Conservation (phyloP, 1,284 basidiomycete species). For the Pyrrhoderma lamaoense region DNA sequence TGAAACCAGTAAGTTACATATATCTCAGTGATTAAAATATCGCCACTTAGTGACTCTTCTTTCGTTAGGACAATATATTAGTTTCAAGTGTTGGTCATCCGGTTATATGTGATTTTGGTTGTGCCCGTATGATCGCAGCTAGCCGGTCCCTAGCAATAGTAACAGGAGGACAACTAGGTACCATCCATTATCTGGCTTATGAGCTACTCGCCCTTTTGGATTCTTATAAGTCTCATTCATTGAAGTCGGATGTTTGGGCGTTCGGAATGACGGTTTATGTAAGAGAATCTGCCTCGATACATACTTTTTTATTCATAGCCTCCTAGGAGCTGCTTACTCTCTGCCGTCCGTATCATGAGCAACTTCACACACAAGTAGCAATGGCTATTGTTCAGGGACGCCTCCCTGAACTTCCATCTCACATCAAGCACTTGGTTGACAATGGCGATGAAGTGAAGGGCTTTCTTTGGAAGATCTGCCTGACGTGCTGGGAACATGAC, state of each 20-base stretch:
- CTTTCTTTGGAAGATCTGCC: slow-evolving; percentile 4
- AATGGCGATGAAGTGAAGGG: background rate
- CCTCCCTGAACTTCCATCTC: background rate
- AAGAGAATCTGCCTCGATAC: background rate
- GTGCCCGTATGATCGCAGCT: background rate
- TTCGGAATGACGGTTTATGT: slow-evolving; percentile 12
- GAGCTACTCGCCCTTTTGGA: background rate
- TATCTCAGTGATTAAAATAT: background rate
- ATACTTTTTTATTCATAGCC: background rate
- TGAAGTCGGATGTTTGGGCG: slow-evolving; percentile 8
- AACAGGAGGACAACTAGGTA: background rate
- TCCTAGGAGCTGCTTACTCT: slow-evolving; percentile 5
- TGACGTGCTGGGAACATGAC: slow-evolving; percentile 1
- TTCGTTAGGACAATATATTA: slow-evolving; percentile 8
- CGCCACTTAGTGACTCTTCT: background rate
- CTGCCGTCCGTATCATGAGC: slow-evolving; percentile 2
- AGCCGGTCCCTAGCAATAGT: slow-evolving; percentile 1
- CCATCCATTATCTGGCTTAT: slow-evolving; percentile 1
- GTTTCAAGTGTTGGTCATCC: background rate
- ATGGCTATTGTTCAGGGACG: background rate
- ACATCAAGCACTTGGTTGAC: background rate
- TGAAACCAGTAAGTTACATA: slow-evolving; percentile 12
- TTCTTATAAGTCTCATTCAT: background rate
- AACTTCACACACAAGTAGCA: slow-evolving; percentile 2
- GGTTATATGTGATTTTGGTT: slow-evolving; percentile 10